Evolutionary conservation across 805 yeast genomes (phyloP), one percentile per base, ranked within the genome.

Genomic region (Candida bentonensis): DNA sequence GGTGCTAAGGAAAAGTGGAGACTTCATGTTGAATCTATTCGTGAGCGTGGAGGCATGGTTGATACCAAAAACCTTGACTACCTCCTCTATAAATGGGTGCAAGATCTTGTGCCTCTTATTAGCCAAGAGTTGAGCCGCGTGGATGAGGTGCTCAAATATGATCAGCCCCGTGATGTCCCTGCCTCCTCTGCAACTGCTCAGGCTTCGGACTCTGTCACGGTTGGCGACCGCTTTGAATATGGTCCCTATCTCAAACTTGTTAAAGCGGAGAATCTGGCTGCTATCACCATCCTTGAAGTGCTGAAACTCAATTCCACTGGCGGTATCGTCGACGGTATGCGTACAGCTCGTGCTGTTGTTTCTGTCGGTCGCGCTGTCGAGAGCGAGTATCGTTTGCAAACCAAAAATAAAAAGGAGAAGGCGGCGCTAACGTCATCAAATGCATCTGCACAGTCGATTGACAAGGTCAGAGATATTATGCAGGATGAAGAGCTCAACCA

Each of bases 1-100:
- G 88, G 89, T 1, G 94, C 97, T 0, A 76, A 74, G 49, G 85
- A 80, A 54, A 81, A 83, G 59, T 89, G 98, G 98, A 79, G 76
- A 58, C 79, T 78, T 52, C 88, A 79, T 50, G 81, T 74, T 52
- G 94, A 85, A 53, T 77, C 74, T 44, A 69, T 77, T 55, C 67
- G 68, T 46, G 68, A 70, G 41, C 69, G 80, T n/a, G 76, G 70
- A 11, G 46, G 60, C 23, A 56, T 48, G 25, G 46, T 50, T 13
- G 52, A 47, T 22, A 39, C 51, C 27, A 73, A 76, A 46, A 72
- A 76, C 11, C 65, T 88, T 33, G 87, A 86, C 47, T 79, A 78
- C 1, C 78, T 78, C 51, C 64, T 92, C 33, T 92, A 86, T 75
- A 74, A 75, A 47, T 92, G 98, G 98, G 80, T 81, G 51, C 70